Percentiles rank a stretch among this genome's conserved stretches.
These are phyloP conservation scores for Protomyces macrosporus DNA, from an alignment of 1,139 yeast species.

Conservation along the genomic window DNA sequence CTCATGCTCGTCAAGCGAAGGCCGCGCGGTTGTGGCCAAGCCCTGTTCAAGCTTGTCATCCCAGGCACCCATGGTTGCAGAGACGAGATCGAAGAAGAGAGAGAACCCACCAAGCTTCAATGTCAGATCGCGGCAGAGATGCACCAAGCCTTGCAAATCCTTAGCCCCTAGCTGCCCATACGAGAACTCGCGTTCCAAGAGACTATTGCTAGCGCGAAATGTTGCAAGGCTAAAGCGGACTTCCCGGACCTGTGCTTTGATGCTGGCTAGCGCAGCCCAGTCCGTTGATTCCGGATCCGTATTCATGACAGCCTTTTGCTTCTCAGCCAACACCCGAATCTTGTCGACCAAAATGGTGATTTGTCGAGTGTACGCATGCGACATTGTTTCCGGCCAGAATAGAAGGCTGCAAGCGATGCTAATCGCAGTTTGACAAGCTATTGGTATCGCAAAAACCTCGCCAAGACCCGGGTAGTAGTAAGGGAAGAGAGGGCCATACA, in stretches of 20 bases:
- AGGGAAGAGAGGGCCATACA: conserved; percentile 28
- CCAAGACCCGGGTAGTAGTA: conserved; percentile 25
- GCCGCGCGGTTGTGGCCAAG: neutral
- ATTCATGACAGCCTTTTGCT: conserved; percentile 18
- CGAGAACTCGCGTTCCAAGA: conserved; percentile 24
- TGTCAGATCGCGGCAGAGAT: conserved; percentile 13
- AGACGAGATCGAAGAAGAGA: conserved; percentile 23
- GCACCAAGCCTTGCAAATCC: conserved; percentile 10
- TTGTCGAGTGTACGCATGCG: conserved; percentile 16
- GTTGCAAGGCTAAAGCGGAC: conserved; percentile 17
- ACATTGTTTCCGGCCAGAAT: conserved; percentile 29
- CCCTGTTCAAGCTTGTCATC: neutral
- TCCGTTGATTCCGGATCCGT: conserved; percentile 23
- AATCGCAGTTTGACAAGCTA: conserved; percentile 23
- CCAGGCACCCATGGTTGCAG: conserved; percentile 3
- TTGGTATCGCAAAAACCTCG: conserved; percentile 12
- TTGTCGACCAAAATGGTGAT: conserved; percentile 7
- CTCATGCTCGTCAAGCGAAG: neutral
- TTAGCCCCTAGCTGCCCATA: conserved; percentile 28
- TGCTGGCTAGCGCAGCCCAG: conserved; percentile 11
- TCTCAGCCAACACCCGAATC: neutral
- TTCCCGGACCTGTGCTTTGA: conserved; percentile 16
- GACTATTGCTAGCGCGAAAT: conserved; percentile 15
- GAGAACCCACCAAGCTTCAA: conserved; percentile 18
- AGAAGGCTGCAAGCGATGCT: conserved; percentile 21